phyloP scores from a whole-genome alignment of 176 grass and related monocot genomes.

The Phragmites australis region DNA sequence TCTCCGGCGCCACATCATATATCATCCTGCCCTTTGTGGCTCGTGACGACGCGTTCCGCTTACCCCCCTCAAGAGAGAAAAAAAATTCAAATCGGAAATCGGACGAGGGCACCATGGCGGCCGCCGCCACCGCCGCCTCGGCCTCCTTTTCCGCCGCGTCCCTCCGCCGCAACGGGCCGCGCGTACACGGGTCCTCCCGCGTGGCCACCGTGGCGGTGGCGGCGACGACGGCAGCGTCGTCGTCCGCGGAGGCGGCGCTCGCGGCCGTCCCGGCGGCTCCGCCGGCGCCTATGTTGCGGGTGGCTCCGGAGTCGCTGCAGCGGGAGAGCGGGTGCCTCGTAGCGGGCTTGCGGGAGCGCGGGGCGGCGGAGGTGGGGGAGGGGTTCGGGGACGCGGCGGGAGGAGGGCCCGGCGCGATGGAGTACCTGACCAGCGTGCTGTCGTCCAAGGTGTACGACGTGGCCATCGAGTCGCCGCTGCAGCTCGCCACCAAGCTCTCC shows the following conservation, averaged over 20 bases:
- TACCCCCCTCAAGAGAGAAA: no score
- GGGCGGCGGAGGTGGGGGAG: not conserved
- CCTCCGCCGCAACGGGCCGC: not conserved
- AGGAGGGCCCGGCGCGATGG: slow-evolving; percentile 66
- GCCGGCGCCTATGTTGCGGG: slow-evolving; percentile 47
- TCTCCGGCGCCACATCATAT: slow-evolving; percentile 1
- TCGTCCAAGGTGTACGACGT: slow-evolving; percentile 95
- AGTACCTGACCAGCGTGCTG: slow-evolving; percentile 79
- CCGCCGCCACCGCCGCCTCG: slow-evolving; percentile 41
- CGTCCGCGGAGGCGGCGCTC: slow-evolving; percentile 27
- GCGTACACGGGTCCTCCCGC: not conserved
- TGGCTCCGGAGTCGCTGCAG: slow-evolving; percentile 66
- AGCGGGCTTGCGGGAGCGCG: not conserved
- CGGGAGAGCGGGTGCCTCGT: slow-evolving; percentile 68
- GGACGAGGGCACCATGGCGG: slow-evolving; percentile 45
- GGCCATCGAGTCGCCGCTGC: slow-evolving; percentile 75
- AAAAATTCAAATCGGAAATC: slow-evolving; percentile 11
- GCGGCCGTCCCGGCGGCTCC: slow-evolving; percentile 20
- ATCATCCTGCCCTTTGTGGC: not conserved
- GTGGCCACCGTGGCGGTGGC: slow-evolving; percentile 16
- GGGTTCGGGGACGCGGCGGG: not conserved
- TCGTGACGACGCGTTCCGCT: slow-evolving; percentile 18
- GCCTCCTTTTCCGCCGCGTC: not conserved
- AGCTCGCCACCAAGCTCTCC: slow-evolving; percentile 74
- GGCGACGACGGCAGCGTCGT: not conserved